phyloP scores from a whole-genome alignment of 805 yeast genomes.

The Lipomyces mesembrius region DNA sequence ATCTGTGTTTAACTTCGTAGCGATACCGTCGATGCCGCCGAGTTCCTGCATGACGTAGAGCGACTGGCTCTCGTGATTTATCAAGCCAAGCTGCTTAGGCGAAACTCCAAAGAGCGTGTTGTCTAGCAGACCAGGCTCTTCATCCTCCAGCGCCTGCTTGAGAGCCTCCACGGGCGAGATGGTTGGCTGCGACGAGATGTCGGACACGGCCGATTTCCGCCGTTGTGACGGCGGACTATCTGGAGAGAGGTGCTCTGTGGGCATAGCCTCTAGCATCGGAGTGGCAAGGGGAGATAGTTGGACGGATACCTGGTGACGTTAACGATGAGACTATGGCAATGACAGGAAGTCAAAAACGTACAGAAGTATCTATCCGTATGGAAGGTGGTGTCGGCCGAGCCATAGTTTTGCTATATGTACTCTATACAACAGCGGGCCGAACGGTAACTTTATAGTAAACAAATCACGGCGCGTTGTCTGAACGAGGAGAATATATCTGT shows the following conservation, averaged over 20 bases:
- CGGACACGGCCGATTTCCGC: slow-evolving; percentile 10
- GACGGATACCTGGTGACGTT: slow-evolving; percentile 3
- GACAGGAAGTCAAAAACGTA: neutral
- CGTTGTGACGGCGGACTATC: neutral
- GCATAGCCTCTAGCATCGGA: neutral
- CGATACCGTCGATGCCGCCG: slow-evolving; percentile 48
- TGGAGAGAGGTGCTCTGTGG: neutral
- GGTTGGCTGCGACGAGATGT: slow-evolving; percentile 26
- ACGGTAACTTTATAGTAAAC: neutral
- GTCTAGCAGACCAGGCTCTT: slow-evolving; percentile 18
- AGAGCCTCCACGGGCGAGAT: slow-evolving; percentile 28
- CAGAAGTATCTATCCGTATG: slow-evolving; percentile 34
- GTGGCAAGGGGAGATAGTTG: slow-evolving; percentile 7
- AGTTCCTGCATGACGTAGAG: slow-evolving; percentile 46
- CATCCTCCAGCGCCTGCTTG: slow-evolving; percentile 23
- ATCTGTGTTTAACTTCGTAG: slow-evolving; percentile 43
- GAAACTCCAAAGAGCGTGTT: slow-evolving; percentile 34
- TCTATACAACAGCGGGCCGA: neutral
- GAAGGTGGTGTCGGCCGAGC: slow-evolving; percentile 28
- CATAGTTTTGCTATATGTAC: slow-evolving; percentile 4
- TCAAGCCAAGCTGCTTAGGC: slow-evolving; percentile 36
- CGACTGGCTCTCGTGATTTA: slow-evolving; percentile 47
- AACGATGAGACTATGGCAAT: neutral
- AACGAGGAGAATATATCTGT: neutral
- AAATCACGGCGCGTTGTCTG: neutral